Percentiles rank a stretch among this genome's conserved stretches.
Evolutionary conservation across 805 yeast genomes (phyloP).

Genomic region (Danielozyma ontarioensis): DNA sequence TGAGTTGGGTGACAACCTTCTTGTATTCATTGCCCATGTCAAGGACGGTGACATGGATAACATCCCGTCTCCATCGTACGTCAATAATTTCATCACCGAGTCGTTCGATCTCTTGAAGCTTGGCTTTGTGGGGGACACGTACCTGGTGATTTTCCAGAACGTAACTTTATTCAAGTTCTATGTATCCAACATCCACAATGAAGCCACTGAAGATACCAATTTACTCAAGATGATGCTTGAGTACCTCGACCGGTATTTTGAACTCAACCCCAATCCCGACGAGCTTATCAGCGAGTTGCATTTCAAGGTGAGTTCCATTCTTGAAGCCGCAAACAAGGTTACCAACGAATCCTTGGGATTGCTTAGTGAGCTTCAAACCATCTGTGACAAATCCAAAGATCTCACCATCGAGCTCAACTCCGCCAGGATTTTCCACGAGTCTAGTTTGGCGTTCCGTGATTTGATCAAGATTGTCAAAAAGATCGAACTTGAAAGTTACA

Average conservation of each 20-base stretch:
- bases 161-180: neutral
- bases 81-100: constrained; percentile 2
- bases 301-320: neutral
- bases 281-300: neutral
- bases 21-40: neutral
- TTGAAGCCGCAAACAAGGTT: neutral
- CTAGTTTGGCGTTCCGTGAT: neutral
- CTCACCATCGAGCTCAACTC: neutral
- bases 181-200: neutral
- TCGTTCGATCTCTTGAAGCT: constrained; percentile 1
- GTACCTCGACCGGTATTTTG: neutral
- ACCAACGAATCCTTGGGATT: neutral
- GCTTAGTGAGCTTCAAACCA: neutral
- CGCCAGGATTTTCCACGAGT: neutral
- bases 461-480: constrained; percentile 3
- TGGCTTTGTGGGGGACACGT: constrained; percentile 1
- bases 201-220: neutral
- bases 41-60: constrained; percentile 4
- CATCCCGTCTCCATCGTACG: neutral
- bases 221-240: neutral
- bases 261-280: neutral
- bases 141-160: neutral
- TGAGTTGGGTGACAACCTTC: constrained; percentile 1
- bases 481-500: constrained; percentile 2
- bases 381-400: neutral